Evolutionary conservation across 345 rosid species (phyloP).

Genomic region (Balakata baccata): DNA sequence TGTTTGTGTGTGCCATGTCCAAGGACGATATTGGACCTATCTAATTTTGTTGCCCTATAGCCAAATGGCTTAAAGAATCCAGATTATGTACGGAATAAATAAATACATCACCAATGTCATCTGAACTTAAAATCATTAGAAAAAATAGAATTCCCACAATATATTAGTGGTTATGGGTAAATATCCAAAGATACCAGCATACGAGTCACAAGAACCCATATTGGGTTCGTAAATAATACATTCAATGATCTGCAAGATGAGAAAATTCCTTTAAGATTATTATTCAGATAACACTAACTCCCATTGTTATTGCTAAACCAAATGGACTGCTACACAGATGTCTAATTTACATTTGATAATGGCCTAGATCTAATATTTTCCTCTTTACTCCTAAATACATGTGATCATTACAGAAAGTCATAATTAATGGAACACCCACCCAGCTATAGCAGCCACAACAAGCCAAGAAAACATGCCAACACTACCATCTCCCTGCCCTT

Average conservation of each 20-base stretch:
- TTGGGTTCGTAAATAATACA: conserved; percentile 58
- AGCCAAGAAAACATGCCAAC: conserved; percentile 69
- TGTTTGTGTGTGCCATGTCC: not conserved
- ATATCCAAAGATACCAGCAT: conserved; percentile 49
- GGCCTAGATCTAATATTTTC: not conserved
- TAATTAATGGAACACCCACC: conserved; percentile 29
- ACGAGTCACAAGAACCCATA: conserved; percentile 72
- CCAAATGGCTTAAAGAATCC: not conserved
- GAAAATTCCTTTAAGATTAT: conserved; percentile 2
- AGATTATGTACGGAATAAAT: not conserved
- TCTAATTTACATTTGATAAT: conserved; percentile 3
- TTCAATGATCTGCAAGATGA: conserved; percentile 54
- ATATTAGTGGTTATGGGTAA: not conserved
- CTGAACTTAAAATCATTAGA: not conserved
- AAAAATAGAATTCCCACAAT: not conserved
- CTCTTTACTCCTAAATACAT: not conserved
- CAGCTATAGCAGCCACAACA: conserved; percentile 61
- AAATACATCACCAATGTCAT: not conserved
- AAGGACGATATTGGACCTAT: not conserved
- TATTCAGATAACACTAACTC: not conserved
- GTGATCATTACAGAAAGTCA: not conserved
- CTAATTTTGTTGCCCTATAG: not conserved
- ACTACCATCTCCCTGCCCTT: conserved; percentile 54
- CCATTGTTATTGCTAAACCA: not conserved
- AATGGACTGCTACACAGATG: not conserved